Conservation (phyloP, 306 rosid genomes). For the peach (Prunus persica) region Prunus_persica_NCBIv2 NC_034011.1:16019001-16019500, state of each 20-base stretch:
- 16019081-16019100: too few species aligned
- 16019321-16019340: neutral
- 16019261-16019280: neutral
- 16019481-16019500: neutral
- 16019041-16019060: neutral
- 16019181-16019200: neutral
- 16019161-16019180: neutral
- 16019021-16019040: constrained; percentile 7
- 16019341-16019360: constrained; percentile 15
- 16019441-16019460: neutral
- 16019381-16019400: neutral
- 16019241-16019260: constrained; percentile 1
- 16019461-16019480: neutral
- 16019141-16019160: neutral
- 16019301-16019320: too few species aligned
- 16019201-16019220: neutral
- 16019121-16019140: neutral
- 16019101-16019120: too few species aligned
- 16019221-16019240: neutral
- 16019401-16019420: too few species aligned
- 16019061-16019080: neutral
- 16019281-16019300: neutral
- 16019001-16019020: constrained; percentile 17
- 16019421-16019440: neutral
- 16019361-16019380: constrained; percentile 23